Conservation (phyloP, 345 rosid genomes). For the Camelina laxa region DNA sequence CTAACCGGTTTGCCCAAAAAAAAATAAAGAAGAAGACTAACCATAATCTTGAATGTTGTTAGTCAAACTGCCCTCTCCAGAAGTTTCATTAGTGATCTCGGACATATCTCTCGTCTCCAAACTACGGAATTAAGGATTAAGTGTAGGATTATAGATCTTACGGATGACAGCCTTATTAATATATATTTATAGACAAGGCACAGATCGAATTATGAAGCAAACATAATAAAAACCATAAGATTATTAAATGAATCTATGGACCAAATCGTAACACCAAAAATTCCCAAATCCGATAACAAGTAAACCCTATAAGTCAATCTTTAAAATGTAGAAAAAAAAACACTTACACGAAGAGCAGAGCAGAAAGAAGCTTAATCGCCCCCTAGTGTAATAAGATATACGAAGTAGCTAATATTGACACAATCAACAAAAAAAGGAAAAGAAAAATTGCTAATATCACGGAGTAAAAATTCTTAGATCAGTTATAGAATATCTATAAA, state of each 20-base stretch:
- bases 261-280: neutral
- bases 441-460: neutral
- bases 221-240: neutral
- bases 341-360: neutral
- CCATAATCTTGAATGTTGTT: constrained; percentile 23
- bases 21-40: neutral
- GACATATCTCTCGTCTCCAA: constrained; percentile 55
- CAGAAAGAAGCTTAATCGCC: constrained; percentile 17
- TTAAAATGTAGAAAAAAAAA: neutral
- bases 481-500: too few relatives aligned
- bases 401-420: neutral
- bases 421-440: neutral
- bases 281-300: neutral
- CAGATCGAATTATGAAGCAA: neutral
- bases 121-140: neutral
- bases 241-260: neutral
- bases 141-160: neutral
- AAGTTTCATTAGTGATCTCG: constrained; percentile 58
- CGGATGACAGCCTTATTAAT: neutral
- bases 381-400: neutral
- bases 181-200: neutral
- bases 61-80: constrained; percentile 42
- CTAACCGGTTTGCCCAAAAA: neutral
- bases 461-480: neutral
- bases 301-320: neutral